Evolutionary conservation across 1,284 basidiomycete species (phyloP), one percentile per base, ranked within the genome.

Genomic region (Sutorius eximius): DNA sequence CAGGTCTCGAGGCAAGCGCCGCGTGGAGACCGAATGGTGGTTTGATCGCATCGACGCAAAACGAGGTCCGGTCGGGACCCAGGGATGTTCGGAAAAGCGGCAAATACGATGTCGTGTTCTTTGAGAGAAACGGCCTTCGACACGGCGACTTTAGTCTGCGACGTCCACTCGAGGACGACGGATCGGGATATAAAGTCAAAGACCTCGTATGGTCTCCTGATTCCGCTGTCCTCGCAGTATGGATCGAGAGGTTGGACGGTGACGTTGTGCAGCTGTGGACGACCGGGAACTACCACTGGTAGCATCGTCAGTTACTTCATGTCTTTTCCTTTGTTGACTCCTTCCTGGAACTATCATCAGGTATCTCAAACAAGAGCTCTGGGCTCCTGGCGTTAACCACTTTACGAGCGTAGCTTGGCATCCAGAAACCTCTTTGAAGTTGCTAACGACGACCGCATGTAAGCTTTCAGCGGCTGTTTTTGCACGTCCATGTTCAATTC

Each of bases 191-290:
- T 59, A 81, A 76, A 53, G 85, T 98, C 1, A 83, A 78, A 54
- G 91, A 92, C 57, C 71, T 98, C 34, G 71, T 73, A 2, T 99
- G 96, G 96, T 98, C 91, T 67, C 81, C 87, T 1, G 95, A 96
- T 70, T 96, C 94, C 1, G 87, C 83, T 55, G 79, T 97, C 2
- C 75, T 99, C 13, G 89, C 88, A 0, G 77, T 98, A 0, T 96
- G 93, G 91, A 78, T 96, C 32, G 83, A 89, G 65, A 73, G 80
- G n/a, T 77, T 82, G 24, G 75, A 78, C 3, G 82, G 79, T 3
- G 89, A 94, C 72, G 74, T 87, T 87, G 92, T 99, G 20, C 97
- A 99, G 73, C 75, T 99, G 2, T 99, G 95, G 94, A 91, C 93
- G 0, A 93, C 82, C 24, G 88, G 91, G 46, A 99, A 99, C 71